Base-by-base conservation (phyloP, 129 eudicot genomes). In the Daucus carota region DNA sequence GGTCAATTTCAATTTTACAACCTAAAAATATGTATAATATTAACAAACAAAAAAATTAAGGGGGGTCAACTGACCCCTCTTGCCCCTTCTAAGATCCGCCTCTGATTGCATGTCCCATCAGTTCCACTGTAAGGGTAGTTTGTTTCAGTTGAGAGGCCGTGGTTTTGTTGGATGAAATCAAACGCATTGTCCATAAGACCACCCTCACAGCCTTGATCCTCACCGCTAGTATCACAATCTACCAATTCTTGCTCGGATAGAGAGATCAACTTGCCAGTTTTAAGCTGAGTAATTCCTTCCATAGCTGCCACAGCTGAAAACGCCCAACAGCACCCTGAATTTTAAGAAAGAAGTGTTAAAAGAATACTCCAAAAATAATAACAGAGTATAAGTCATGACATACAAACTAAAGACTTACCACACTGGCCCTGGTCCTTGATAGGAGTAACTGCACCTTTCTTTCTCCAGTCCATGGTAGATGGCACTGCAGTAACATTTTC, bases 181-280 rank as follows among this genome's bases (percentile, higher is more conserved):
- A 68, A 68, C 20, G 73, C 73, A 36, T 68, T 68, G 73, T 68
- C 73, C 47, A 68, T 68, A 20, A 68, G 73, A 20, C 73, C 73
- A 7, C 73, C 73, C 46, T 68, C 73, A 0, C 73, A 68, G 31
- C 73, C 73, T 36, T 68, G 73, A 68, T 68, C 73, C 38, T 68
- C 73, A 0, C 73, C 46, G 4, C 73, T 68, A 36, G 73, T 68
- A 68, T 68, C 73, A 68, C 73, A 68, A 68, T 68, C 73, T 36
- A 68, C 73, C 24, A 68, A 16, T 38, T 68, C 73, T 68, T 68
- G 73, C 46, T 68, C 73, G 3, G 73, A 68, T 38, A 68, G 7
- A 68, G 73, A 68, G 46, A 68, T 68, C 16, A 68, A 68, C 44
- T 68, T 68, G 46, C 46, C 46, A 68, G 73, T 68, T 68, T 68